Conservation (phyloP, 371 early-diverging fungal species). For the Rhizopus stolonifer region DNA sequence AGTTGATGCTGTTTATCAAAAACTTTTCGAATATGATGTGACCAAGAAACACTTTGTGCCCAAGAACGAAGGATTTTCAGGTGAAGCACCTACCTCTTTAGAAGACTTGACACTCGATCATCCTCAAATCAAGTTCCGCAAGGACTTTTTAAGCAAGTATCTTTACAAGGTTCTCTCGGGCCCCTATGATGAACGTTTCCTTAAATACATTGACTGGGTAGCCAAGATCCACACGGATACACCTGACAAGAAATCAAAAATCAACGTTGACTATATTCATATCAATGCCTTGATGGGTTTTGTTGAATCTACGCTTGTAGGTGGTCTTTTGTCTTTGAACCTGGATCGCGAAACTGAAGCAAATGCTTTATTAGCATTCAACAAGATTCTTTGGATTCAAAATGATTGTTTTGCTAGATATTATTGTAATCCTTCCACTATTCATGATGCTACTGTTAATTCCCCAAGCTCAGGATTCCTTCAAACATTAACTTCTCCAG, state of each 20-base stretch:
- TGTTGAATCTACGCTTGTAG: constrained; percentile 64
- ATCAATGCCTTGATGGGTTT: constrained; percentile 77
- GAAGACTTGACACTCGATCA: constrained; percentile 56
- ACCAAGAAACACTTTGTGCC: constrained; percentile 65
- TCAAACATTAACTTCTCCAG: constrained; percentile 7
- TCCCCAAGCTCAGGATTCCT: neutral
- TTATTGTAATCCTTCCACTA: constrained; percentile 52
- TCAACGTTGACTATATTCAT: constrained; percentile 85
- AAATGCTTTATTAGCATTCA: constrained; percentile 70
- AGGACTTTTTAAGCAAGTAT: constrained; percentile 73
- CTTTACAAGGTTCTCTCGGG: constrained; percentile 70
- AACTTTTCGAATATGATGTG: constrained; percentile 62
- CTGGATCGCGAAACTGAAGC: constrained; percentile 59
- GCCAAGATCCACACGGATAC: constrained; percentile 70
- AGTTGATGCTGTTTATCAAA: constrained; percentile 73
- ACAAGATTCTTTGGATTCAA: constrained; percentile 87
- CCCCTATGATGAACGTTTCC: constrained; percentile 70
- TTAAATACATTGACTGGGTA: constrained; percentile 79
- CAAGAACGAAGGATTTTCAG: constrained; percentile 69
- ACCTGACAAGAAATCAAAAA: constrained; percentile 70
- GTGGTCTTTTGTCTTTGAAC: constrained; percentile 59
- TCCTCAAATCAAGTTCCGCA: constrained; percentile 82
- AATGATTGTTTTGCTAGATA: constrained; percentile 84
- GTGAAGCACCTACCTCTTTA: constrained; percentile 40
- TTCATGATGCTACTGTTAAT: constrained; percentile 1